Evolutionary conservation across 2,329 filamentous ascomycete species (phyloP).

Genomic region (Fusarium algeriense): DNA sequence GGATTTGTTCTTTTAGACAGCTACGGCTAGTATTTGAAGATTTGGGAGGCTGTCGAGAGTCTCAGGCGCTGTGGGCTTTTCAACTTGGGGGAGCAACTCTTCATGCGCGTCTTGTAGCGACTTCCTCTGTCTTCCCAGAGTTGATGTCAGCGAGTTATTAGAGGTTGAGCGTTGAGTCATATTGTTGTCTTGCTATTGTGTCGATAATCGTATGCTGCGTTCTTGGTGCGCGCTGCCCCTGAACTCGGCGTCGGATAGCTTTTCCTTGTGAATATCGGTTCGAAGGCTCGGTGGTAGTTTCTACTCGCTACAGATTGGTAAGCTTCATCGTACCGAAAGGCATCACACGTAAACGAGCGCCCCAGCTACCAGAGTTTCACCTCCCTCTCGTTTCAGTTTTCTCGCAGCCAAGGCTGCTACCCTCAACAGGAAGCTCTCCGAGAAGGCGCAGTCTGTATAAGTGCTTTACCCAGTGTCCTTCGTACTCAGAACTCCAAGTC

Average conservation of each 20-base stretch:
- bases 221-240: neutral
- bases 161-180: fast-evolving
- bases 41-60: neutral
- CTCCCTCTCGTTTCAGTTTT: neutral
- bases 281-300: neutral
- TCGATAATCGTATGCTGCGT: neutral
- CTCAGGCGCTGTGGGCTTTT: no score
- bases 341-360: neutral
- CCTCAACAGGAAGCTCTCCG: neutral
- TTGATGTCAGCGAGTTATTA: neutral
- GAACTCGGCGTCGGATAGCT: neutral
- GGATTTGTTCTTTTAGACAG: neutral
- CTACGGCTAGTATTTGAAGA: neutral
- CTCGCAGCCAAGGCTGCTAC: neutral
- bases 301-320: neutral
- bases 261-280: neutral
- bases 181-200: neutral
- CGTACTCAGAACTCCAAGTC: fast-evolving
- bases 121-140: neutral
- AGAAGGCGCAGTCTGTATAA: no score
- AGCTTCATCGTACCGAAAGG: neutral
- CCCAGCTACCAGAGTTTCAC: neutral
- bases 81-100: neutral
- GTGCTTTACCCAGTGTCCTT: fast-evolving
- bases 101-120: no score